Conservation (phyloP, 2,329 filamentous ascomycete species). For the Trichophyton mentagrophytes region DNA sequence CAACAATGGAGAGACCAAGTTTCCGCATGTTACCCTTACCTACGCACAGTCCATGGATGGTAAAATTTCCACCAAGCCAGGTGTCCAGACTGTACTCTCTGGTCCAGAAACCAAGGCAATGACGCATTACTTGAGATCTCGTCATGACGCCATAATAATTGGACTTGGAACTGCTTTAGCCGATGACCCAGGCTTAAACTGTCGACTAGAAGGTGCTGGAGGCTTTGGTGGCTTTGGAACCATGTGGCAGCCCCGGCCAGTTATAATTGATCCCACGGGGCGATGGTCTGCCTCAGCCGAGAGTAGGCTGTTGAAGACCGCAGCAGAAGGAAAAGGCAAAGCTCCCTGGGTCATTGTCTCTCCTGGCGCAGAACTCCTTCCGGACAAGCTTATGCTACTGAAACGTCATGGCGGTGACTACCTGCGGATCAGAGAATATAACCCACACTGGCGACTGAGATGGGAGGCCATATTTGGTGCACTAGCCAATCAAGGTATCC, state of each 20-base stretch:
- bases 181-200: slow-evolving; percentile 78
- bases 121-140: slow-evolving; percentile 83
- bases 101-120: slow-evolving; percentile 76
- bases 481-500: slow-evolving; percentile 48
- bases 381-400: slow-evolving; percentile 33
- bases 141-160: slow-evolving; percentile 72
- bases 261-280: slow-evolving; percentile 68
- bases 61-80: slow-evolving; percentile 60
- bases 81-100: slow-evolving; percentile 70
- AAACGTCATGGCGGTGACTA: slow-evolving; percentile 37
- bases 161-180: slow-evolving; percentile 73
- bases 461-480: slow-evolving; percentile 54
- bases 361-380: slow-evolving; percentile 33
- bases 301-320: slow-evolving; percentile 55
- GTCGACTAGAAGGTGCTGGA: slow-evolving; percentile 53
- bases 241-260: slow-evolving; percentile 58
- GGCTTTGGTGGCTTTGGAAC: slow-evolving; percentile 42
- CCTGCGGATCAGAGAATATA: slow-evolving; percentile 28
- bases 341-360: slow-evolving; percentile 60
- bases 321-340: slow-evolving; percentile 51
- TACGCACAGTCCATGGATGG: slow-evolving; percentile 87
- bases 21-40: slow-evolving; percentile 61
- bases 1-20: slow-evolving; percentile 18
- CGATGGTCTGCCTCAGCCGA: slow-evolving; percentile 53
- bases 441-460: slow-evolving; percentile 37